phyloP scores from a whole-genome alignment of 1,139 yeast genomes.

The Saccharomyces hybrid region DNA sequence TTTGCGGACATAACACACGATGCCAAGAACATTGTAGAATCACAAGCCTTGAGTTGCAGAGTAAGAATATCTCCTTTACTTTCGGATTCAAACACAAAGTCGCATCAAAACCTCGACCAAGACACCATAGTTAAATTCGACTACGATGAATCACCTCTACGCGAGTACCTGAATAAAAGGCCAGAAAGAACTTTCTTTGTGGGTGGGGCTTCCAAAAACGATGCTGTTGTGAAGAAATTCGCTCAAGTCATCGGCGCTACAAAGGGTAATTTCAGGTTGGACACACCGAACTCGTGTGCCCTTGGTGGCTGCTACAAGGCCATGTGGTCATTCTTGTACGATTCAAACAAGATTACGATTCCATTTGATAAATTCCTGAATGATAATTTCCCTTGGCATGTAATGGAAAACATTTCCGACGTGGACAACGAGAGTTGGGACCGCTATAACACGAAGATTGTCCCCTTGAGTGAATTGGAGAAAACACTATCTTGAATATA shows the following conservation, averaged over 20 bases:
- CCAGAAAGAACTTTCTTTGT: constrained; percentile 75
- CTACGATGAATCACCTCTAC: constrained; percentile 24
- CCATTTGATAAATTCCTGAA: constrained; percentile 37
- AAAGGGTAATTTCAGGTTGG: constrained; percentile 63
- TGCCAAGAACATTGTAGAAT: constrained; percentile 71
- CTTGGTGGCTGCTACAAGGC: constrained; percentile 92
- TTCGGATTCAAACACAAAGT: constrained; percentile 14
- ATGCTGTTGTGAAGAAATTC: constrained; percentile 58
- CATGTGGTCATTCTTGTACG: constrained; percentile 48
- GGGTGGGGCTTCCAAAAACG: constrained; percentile 80
- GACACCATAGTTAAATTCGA: constrained; percentile 27
- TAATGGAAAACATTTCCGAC: constrained; percentile 37
- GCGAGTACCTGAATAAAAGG: constrained; percentile 31
- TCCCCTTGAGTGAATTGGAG: constrained; percentile 32
- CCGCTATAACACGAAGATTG: constrained; percentile 28
- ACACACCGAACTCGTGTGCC: constrained; percentile 87
- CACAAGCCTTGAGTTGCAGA: constrained; percentile 81
- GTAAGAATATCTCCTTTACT: constrained; percentile 71
- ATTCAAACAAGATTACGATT: constrained; percentile 7
- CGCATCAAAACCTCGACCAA: constrained; percentile 4
- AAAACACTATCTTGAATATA: constrained; percentile 7
- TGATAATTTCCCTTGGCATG: constrained; percentile 42
- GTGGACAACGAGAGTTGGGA: constrained; percentile 30
- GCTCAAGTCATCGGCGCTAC: constrained; percentile 61
- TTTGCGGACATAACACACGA: constrained; percentile 48